Evolutionary conservation across 2,329 filamentous ascomycete genomes (phyloP).

Genomic region (Fusarium subtropicale): DNA sequence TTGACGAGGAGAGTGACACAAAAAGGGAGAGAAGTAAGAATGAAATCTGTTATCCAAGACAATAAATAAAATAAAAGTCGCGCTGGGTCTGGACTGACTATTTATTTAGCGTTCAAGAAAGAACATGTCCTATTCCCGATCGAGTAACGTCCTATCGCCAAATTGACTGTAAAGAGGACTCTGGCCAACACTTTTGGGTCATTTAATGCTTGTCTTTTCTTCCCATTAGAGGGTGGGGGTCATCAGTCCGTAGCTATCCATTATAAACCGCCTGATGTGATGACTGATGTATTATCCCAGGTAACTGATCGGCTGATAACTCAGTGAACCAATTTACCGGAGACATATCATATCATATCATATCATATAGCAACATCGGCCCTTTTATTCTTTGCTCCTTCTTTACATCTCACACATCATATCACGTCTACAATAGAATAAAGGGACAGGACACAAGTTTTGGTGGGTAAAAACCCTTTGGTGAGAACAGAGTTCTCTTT

Average conservation of each 20-base stretch:
- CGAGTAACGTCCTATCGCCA: slow-evolving; percentile 31
- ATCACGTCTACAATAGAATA: slow-evolving; percentile 3
- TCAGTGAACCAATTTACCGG: neutral
- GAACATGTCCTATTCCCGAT: slow-evolving; percentile 20
- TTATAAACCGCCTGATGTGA: slow-evolving; percentile 28
- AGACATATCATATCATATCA: slow-evolving; percentile 16
- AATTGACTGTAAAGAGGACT: slow-evolving; percentile 21
- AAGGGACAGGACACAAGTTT: slow-evolving; percentile 7
- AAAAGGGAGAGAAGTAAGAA: neutral
- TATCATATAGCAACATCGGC: slow-evolving; percentile 24
- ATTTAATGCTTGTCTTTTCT: slow-evolving; percentile 21
- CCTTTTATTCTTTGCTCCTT: slow-evolving; percentile 7
- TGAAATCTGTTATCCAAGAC: slow-evolving; percentile 8
- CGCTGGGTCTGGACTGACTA: slow-evolving; percentile 4
- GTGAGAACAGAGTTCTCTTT: slow-evolving; percentile 27
- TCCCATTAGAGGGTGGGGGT: slow-evolving; percentile 27
- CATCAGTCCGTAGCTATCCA: neutral
- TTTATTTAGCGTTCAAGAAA: slow-evolving; percentile 28
- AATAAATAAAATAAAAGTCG: slow-evolving; percentile 32
- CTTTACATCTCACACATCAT: neutral
- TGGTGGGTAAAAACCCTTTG: slow-evolving; percentile 23
- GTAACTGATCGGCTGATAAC: slow-evolving; percentile 21
- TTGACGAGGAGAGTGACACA: neutral
- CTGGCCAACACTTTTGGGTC: slow-evolving; percentile 10
- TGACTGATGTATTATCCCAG: neutral